Conservation (phyloP, 1,284 basidiomycete genomes). For the Melanopsichium pennsylvanicum region DNA sequence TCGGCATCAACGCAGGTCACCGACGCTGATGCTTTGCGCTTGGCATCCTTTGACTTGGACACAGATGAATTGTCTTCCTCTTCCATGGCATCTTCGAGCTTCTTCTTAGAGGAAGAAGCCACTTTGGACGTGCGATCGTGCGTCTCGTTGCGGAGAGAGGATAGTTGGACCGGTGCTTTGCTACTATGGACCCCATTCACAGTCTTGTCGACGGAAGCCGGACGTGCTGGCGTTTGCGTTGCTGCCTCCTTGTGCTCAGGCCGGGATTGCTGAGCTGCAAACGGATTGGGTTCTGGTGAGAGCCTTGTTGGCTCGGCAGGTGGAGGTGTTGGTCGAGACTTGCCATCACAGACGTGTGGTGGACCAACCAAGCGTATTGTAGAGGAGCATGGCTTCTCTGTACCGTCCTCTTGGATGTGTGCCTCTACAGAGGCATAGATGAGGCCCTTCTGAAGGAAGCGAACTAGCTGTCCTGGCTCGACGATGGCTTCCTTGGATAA, state of each 20-base stretch:
- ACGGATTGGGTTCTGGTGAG: constrained; percentile 46
- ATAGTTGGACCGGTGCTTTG: constrained; percentile 4
- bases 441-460: constrained; percentile 61
- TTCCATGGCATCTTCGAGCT: constrained; percentile 44
- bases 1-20: constrained; percentile 30
- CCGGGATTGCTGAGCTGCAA: constrained; percentile 19
- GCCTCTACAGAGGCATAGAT: constrained; percentile 62
- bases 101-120: constrained; percentile 53
- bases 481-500: constrained; percentile 59
- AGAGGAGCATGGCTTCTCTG: constrained; percentile 57
- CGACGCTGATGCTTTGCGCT: constrained; percentile 47
- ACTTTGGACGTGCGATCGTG: constrained; percentile 29
- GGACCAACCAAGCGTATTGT: constrained; percentile 55
- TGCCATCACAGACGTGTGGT: constrained; percentile 59
- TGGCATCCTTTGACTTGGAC: constrained; percentile 34
- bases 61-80: constrained; percentile 20
- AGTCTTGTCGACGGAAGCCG: constrained; percentile 5
- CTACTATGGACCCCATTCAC: constrained; percentile 29
- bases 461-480: constrained; percentile 60
- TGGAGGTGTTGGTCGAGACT: constrained; percentile 35
- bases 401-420: constrained; percentile 54
- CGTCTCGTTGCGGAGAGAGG: constrained; percentile 11
- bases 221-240: constrained; percentile 27
- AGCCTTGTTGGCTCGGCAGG: constrained; percentile 34
- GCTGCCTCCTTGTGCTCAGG: constrained; percentile 34